Percentiles rank a stretch among this genome's conserved stretches.
These are phyloP conservation scores for Aspergillus pseudonomiae DNA, from an alignment of 2,329 filamentous ascomycete genomes.

Conservation along the genomic window DNA sequence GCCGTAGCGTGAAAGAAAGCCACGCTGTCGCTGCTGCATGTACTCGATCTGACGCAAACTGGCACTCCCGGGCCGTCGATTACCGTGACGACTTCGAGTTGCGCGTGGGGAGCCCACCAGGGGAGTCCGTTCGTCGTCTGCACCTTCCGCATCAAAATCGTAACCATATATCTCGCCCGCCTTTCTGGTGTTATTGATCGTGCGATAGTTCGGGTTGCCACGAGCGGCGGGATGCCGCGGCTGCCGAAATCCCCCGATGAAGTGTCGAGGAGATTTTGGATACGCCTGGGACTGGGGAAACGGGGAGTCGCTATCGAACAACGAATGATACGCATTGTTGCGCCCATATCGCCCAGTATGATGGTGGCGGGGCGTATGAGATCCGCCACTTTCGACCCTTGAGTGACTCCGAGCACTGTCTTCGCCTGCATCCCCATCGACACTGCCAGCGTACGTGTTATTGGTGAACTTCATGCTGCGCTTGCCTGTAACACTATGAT, in stretches of 20 bases:
- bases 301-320: constrained; percentile 77
- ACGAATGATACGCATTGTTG: constrained; percentile 66
- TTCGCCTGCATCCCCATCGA: constrained; percentile 68
- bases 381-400: constrained; percentile 60
- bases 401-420: constrained; percentile 63
- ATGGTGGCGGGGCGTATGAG: constrained; percentile 70
- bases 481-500: constrained; percentile 69
- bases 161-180: constrained; percentile 68
- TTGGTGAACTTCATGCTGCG: constrained; percentile 97
- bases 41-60: constrained; percentile 73
- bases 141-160: constrained; percentile 80
- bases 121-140: constrained; percentile 86
- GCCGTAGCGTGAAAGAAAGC: constrained; percentile 75
- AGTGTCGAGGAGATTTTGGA: constrained; percentile 63
- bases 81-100: constrained; percentile 57
- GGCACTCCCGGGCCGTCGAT: constrained; percentile 57
- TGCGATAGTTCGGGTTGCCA: constrained; percentile 53
- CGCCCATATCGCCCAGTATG: constrained; percentile 80
- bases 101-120: constrained; percentile 67
- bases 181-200: constrained; percentile 54
- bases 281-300: constrained; percentile 66
- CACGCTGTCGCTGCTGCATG: constrained; percentile 65
- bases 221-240: constrained; percentile 73
- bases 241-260: constrained; percentile 59
- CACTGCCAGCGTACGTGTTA: constrained; percentile 67